Conservation (phyloP, 2,329 filamentous ascomycete genomes). For the Hypocrella siamensis region DNA sequence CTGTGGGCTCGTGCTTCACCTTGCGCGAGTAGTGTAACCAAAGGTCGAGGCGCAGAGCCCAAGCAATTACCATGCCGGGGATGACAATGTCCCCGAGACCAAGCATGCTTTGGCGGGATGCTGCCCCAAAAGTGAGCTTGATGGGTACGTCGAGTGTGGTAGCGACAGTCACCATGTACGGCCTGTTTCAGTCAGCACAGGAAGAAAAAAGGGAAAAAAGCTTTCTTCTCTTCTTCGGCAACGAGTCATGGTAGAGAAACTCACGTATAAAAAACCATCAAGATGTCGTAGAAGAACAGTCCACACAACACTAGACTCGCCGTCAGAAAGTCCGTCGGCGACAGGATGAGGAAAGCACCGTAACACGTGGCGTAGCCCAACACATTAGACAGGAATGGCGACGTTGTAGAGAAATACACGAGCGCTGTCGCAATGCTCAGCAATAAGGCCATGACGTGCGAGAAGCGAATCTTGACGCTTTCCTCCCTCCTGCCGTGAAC, state of each 20-base stretch:
- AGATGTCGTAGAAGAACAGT: conserved; percentile 88
- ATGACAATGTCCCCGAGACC: conserved; percentile 90
- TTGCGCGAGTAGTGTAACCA: conserved; percentile 67
- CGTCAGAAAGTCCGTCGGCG: conserved; percentile 74
- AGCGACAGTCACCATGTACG: conserved; percentile 76
- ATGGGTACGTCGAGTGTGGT: conserved; percentile 83
- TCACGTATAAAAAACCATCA: conserved; percentile 76
- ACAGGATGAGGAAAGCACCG: conserved; percentile 65
- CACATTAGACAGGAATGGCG: conserved; percentile 56
- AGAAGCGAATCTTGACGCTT: conserved; percentile 36
- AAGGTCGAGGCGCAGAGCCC: conserved; percentile 83
- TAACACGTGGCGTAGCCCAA: conserved; percentile 83
- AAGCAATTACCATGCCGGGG: conserved; percentile 76
- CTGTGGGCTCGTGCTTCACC: conserved; percentile 28
- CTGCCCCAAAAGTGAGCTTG: conserved; percentile 63
- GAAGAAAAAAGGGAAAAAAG: not conserved
- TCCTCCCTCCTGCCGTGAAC: conserved; percentile 34
- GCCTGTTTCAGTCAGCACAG: conserved; percentile 24
- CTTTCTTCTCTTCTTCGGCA: not conserved
- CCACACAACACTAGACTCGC: conserved; percentile 63
- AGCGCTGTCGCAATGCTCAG: conserved; percentile 38
- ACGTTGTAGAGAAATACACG: conserved; percentile 50
- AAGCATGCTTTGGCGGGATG: conserved; percentile 63
- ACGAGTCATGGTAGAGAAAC: conserved; percentile 11
- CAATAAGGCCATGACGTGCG: conserved; percentile 39